Evolutionary conservation across 495 filamentous ascomycete species (phyloP), one percentile per base, ranked within the genome.

Genomic region (Aspergillus nanangensis): DNA sequence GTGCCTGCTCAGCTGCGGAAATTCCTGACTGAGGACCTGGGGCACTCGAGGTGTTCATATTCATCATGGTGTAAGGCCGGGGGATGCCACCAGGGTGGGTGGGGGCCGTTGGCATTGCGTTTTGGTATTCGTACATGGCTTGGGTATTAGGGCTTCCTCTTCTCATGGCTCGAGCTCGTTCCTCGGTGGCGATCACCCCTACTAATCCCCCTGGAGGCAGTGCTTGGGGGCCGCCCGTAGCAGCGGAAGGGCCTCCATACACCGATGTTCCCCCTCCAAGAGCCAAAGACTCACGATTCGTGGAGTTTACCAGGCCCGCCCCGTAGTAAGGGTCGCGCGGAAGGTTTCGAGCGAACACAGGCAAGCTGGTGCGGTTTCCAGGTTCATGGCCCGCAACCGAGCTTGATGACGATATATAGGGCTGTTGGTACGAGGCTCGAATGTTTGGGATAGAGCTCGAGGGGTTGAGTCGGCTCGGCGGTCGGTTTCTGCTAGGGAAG

Each of bases 291-390:
- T 96, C 90, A 21, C 92, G 79, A 29, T 84, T 81, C 2, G 84
- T 56, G 8, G 79, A 76, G 49, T 86, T 86, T 18, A 94, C 83
- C 11, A 96, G 64, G 43, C 89, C 78, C 11, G 90, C 87, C 8
- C 91, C 91, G 44, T 83, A 82, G 52, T 94, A 96, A 5, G 93
- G 93, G 62, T 97, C 93, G 35, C 81, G 81, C 13, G 93, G 93
- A 31, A 98, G 68, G 49, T 87, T 83, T 45, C 87, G 74, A 15
- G 93, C 93, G 66, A 98, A 98, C 1, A 85, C 83, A 10, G 93
- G 93, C 36, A 91, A 68, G 45, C 70, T 74, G 19, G 51, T 58
- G 7, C 72, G 62, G 45, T 69, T 69, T 13, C 60, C 62, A 20
- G 57, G 44, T 10, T 65, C 65, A 32, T 63, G 63, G 50, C 75